A percentile compares a stretch with the other conserved stretches of the same genome.
Conservation (phyloP, 2,329 filamentous ascomycete species). For the Trichoderma lentiforme region DNA sequence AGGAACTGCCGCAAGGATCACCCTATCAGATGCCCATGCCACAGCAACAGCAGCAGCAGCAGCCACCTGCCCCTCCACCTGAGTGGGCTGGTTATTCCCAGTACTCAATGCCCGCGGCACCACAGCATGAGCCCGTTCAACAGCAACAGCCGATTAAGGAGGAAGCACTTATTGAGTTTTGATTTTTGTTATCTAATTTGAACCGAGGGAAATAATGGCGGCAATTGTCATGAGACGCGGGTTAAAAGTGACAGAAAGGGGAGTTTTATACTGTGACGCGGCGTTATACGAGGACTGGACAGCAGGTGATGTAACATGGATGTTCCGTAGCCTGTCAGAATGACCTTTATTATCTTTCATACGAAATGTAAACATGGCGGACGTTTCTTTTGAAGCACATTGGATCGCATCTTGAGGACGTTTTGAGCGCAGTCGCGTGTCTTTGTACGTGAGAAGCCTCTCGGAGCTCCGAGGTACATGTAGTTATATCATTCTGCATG, state of each 20-base stretch:
- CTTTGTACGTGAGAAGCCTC: background rate
- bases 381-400: background rate
- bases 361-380: background rate
- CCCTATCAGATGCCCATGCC: constrained; percentile 29
- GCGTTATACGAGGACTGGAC: constrained; percentile 15
- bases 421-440: background rate
- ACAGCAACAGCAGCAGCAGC: constrained; percentile 32
- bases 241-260: background rate
- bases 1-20: constrained; percentile 17
- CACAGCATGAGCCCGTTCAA: constrained; percentile 41
- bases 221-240: background rate
- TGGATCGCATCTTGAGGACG: background rate
- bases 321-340: constrained; percentile 16
- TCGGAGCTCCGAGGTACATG: background rate
- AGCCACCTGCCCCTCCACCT: constrained; percentile 37
- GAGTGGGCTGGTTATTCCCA: constrained; percentile 51
- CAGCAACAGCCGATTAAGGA: constrained; percentile 55
- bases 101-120: constrained; percentile 62
- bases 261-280: background rate
- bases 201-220: background rate
- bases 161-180: constrained; percentile 79
- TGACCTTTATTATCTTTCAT: background rate
- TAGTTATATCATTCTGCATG: background rate
- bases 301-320: constrained; percentile 10
- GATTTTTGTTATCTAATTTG: constrained; percentile 16